Base-by-base conservation (phyloP, 441 rosid genomes). In the Erodium texanum region DNA sequence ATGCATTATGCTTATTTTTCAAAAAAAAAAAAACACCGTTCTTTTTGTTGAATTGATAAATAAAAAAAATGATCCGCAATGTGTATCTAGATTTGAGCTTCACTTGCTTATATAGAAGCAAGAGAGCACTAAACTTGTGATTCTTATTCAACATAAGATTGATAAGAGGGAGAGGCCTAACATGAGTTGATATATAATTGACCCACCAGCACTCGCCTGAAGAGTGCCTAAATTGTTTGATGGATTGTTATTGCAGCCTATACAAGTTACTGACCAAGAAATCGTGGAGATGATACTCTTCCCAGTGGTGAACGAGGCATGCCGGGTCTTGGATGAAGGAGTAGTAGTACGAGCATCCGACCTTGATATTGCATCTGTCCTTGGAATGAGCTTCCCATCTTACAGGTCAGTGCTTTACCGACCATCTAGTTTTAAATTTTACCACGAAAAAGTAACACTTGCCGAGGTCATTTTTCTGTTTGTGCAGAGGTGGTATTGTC, bases 351-450 rank as follows among this genome's bases (percentile, higher is more conserved):
- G 88, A 75, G 92, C 97, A 11, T 82, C 97, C n/a, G 99, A 93
- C 81, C 88, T 91, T 62, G 99, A 93, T 78, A 78, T 83, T 64
- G 92, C 99, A 14, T 88, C 99, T 74, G 90, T 93, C 52, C 91
- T 89, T 27, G 99, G 99, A 77, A 91, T 93, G 97, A 89, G 99
- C 73, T 93, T 93, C 80, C 99, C 99, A 70, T 83, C 92, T 76
- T 93, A 86, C 74, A 90, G 87, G 99, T 91, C 68, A 84, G 84
- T 67, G 38, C 43, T 74, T 48, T 66, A 32, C 66, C 32, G 64
- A 36, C 48, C 48, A 45, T n/a, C 62, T 11, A 24, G 52, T 24
- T 67, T 50, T 67, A 48, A 67, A 2, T 54, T 18, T 16, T 48
- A 16, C 61, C 1, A 43, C 58, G 5, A 3, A 41, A 41, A 41